A percentile compares a stretch with the other conserved stretches of the same genome.
These are phyloP conservation scores for Wickerhamomyces canadensis DNA, from an alignment of 805 yeast species.

Conservation along the genomic window DNA sequence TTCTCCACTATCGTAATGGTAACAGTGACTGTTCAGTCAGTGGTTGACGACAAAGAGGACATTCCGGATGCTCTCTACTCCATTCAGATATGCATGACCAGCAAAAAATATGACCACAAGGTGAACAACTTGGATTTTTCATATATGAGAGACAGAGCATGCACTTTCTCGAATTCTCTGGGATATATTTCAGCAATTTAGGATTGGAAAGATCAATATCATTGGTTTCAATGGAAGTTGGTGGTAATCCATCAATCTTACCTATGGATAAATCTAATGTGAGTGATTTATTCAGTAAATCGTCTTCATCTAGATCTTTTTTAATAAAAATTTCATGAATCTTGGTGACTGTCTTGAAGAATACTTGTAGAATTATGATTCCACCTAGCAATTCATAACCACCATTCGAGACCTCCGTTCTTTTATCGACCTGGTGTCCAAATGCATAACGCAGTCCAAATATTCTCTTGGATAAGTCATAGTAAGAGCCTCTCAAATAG, in stretches of 20 bases:
- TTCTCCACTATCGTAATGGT: slow-evolving; percentile 16
- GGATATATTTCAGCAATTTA: slow-evolving; percentile 55
- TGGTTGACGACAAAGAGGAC: slow-evolving; percentile 83
- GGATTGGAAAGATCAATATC: slow-evolving; percentile 55
- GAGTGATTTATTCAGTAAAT: slow-evolving; percentile 4
- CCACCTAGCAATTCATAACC: slow-evolving; percentile 76
- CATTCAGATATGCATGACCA: slow-evolving; percentile 89
- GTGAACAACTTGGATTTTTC: slow-evolving; percentile 78
- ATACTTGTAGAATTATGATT: slow-evolving; percentile 47
- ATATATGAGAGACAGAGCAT: slow-evolving; percentile 78
- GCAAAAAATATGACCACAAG: slow-evolving; percentile 91
- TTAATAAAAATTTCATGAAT: slow-evolving; percentile 3
- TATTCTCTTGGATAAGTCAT: slow-evolving; percentile 68
- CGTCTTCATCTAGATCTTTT: slow-evolving; percentile 9
- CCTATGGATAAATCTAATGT: slow-evolving; percentile 6
- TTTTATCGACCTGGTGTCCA: slow-evolving; percentile 52
- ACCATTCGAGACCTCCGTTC: slow-evolving; percentile 36
- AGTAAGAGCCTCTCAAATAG: slow-evolving; percentile 78
- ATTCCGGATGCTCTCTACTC: slow-evolving; percentile 82
- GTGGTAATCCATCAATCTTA: slow-evolving; percentile 8
- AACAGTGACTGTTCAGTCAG: slow-evolving; percentile 33
- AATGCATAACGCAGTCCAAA: slow-evolving; percentile 77
- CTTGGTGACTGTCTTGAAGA: slow-evolving; percentile 32
- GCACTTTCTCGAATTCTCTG: slow-evolving; percentile 67
- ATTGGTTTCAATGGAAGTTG: slow-evolving; percentile 1